Conservation (phyloP, 2,329 filamentous ascomycete species). For the Beauveria asiatica region DNA sequence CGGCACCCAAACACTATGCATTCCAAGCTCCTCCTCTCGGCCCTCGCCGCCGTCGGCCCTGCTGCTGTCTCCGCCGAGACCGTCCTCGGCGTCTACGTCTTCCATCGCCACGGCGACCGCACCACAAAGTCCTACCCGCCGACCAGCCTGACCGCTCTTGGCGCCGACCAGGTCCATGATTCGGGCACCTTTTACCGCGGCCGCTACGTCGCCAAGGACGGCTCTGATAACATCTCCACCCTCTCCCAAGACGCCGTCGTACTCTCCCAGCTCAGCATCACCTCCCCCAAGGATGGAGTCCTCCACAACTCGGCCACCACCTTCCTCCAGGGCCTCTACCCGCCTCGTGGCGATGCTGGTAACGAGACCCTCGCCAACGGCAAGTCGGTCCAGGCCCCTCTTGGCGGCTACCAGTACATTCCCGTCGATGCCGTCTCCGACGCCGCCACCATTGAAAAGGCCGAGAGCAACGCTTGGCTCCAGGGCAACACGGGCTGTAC, state of each 20-base stretch:
- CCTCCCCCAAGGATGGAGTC: slow-evolving; percentile 65
- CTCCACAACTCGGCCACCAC: slow-evolving; percentile 71
- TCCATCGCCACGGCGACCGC: slow-evolving; percentile 83
- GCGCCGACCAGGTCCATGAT: slow-evolving; percentile 64
- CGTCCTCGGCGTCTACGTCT: slow-evolving; percentile 75
- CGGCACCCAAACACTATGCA: slow-evolving; percentile 24
- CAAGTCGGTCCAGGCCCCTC: slow-evolving; percentile 53
- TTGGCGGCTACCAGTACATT: slow-evolving; percentile 78
- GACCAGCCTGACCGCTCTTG: slow-evolving; percentile 67
- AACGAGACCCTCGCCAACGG: slow-evolving; percentile 64
- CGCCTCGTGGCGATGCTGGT: slow-evolving; percentile 49
- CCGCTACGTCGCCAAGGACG: slow-evolving; percentile 60
- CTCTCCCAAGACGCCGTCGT: slow-evolving; percentile 60
- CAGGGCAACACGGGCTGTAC: slow-evolving; percentile 50
- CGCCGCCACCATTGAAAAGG: slow-evolving; percentile 44
- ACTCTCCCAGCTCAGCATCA: slow-evolving; percentile 61
- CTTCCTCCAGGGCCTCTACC: slow-evolving; percentile 83
- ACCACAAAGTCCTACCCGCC: slow-evolving; percentile 68
- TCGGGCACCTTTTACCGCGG: slow-evolving; percentile 68
- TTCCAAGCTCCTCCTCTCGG: slow-evolving; percentile 31
- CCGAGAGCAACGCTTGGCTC: slow-evolving; percentile 49
- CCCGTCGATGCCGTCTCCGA: slow-evolving; percentile 56
- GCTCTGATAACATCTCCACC: slow-evolving; percentile 52
- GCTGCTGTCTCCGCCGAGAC: slow-evolving; percentile 42
- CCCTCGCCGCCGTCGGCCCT: slow-evolving; percentile 30